Conservation (phyloP, 2,329 filamentous ascomycete species). For the Colletotrichum shisoi region DNA sequence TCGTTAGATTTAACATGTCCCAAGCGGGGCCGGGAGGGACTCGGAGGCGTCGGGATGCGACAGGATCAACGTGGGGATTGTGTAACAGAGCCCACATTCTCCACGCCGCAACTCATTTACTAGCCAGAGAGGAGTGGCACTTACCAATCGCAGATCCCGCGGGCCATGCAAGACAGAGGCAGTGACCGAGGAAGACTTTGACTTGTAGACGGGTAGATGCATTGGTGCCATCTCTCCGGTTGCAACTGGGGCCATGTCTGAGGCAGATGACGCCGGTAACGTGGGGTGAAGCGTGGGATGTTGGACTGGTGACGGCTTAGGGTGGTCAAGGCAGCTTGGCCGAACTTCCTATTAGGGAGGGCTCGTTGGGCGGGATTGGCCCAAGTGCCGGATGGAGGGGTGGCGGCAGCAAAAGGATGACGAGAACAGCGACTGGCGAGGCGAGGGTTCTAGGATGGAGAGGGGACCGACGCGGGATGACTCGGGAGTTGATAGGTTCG, state of each 20-base stretch:
- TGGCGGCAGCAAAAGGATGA: conserved; percentile 15
- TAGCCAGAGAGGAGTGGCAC: conserved; percentile 41
- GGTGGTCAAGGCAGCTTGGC: conserved; percentile 38
- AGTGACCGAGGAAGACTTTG: conserved; percentile 56
- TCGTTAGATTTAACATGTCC: conserved; percentile 39
- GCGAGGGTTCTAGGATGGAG: conserved; percentile 21
- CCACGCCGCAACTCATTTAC: conserved; percentile 20
- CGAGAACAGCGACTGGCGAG: conserved; percentile 15
- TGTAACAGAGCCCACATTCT: conserved; percentile 44
- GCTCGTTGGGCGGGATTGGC: conserved; percentile 38
- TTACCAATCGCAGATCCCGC: conserved; percentile 65
- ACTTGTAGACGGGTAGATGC: conserved; percentile 53
- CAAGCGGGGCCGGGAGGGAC: conserved; percentile 21
- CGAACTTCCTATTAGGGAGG: conserved; percentile 40
- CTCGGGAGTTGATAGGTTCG: conserved; percentile 37
- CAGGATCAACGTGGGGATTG: conserved; percentile 42
- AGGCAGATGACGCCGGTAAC: conserved; percentile 43
- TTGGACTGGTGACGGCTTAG: conserved; percentile 34
- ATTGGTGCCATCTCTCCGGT: conserved; percentile 54
- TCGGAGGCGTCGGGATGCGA: conserved; percentile 20
- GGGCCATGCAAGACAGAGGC: conserved; percentile 67
- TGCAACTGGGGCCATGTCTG: conserved; percentile 61
- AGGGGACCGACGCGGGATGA: conserved; percentile 39
- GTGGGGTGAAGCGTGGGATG: conserved; percentile 50
- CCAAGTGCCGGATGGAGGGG: conserved; percentile 27